A percentile compares a stretch with the other conserved stretches of the same genome.
These are phyloP conservation scores for Golubevia sp. DNA, from an alignment of 1,284 basidiomycete species.

Conservation along the genomic window DNA sequence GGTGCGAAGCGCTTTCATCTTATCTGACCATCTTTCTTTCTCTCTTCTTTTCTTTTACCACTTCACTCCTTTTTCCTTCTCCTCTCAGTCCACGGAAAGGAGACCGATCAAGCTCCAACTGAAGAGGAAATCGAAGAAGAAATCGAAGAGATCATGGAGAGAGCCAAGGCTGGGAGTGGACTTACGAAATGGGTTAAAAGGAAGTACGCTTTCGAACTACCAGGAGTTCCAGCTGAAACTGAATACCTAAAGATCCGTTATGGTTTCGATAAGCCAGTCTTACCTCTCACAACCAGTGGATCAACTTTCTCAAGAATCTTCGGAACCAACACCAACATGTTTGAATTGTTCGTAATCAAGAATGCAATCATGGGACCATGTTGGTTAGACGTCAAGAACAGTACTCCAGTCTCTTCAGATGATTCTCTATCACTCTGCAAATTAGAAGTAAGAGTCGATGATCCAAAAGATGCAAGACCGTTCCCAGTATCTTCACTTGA, in stretches of 20 bases:
- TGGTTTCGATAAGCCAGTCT: conserved; percentile 57
- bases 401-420: conserved; percentile 15
- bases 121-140: conserved; percentile 78
- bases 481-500: conserved; percentile 80
- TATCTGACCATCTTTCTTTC: too few relatives aligned
- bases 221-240: conserved; percentile 78
- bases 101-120: conserved; percentile 69
- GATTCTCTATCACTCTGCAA: conserved; percentile 65
- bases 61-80: background rate
- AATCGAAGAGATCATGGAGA: conserved; percentile 78
- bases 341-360: conserved; percentile 93
- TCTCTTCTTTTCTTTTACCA: too few relatives aligned
- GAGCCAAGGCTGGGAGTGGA: conserved; percentile 77
- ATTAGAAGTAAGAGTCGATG: conserved; percentile 80
- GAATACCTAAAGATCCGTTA: conserved; percentile 79
- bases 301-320: conserved; percentile 85
- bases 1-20: too few relatives aligned
- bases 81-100: conserved; percentile 65
- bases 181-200: conserved; percentile 73
- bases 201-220: conserved; percentile 90
- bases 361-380: conserved; percentile 98
- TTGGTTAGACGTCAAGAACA: conserved; percentile 76
- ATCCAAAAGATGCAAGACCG: conserved; percentile 86
- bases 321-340: conserved; percentile 89
- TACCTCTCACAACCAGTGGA: conserved; percentile 73